Percentiles rank a stretch among this genome's conserved stretches.
These are phyloP conservation scores for Sclerotinia minor DNA, from an alignment of 2,329 filamentous ascomycete genomes.

Conservation along the genomic window DNA sequence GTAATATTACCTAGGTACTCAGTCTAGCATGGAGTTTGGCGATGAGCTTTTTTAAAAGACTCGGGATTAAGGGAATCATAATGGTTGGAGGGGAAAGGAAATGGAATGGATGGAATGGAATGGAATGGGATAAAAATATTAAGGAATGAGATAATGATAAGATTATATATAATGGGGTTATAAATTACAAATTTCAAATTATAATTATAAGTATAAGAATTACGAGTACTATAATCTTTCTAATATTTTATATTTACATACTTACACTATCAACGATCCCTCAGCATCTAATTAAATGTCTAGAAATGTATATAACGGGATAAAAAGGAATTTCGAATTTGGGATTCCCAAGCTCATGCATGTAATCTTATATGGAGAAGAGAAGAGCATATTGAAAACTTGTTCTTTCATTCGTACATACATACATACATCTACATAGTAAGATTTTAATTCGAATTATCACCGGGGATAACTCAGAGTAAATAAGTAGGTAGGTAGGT, in stretches of 20 bases:
- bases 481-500: neutral
- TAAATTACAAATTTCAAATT: too few relatives aligned
- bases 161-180: neutral
- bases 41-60: neutral
- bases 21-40: constrained; percentile 2
- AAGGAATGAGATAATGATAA: neutral
- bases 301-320: too few relatives aligned
- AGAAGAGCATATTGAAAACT: neutral
- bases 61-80: too few relatives aligned
- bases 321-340: too few relatives aligned
- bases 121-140: neutral
- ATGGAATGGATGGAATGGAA: neutral
- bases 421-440: neutral
- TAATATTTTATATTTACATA: too few relatives aligned
- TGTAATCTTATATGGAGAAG: too few relatives aligned
- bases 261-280: too few relatives aligned
- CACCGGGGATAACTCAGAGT: neutral
- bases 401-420: neutral
- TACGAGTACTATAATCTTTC: too few relatives aligned
- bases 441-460: too few relatives aligned
- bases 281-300: too few relatives aligned
- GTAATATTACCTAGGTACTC: neutral
- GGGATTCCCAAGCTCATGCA: too few relatives aligned
- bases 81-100: neutral
- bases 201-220: neutral